Evolutionary conservation across 2,329 filamentous ascomycete genomes (phyloP), one percentile per base, ranked within the genome.

Genomic region (Colletotrichum australisinense): DNA sequence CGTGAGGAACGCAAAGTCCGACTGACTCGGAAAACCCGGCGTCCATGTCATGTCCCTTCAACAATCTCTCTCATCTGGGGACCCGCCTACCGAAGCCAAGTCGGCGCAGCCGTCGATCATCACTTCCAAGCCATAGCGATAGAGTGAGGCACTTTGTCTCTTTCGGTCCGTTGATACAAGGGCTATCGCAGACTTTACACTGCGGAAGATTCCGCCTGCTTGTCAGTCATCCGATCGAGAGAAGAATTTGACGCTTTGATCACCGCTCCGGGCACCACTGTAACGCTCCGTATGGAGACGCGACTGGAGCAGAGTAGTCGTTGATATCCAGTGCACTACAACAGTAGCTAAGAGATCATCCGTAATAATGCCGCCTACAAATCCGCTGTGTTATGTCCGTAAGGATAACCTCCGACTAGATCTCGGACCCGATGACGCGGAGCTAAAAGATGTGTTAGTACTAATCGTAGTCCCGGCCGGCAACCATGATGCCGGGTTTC

Each of bases 31-130:
- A 9, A 42, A 24, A 22, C 16, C 28, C n/a, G 49, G 9, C 16
- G 5, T 53, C 38, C 53, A 22, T 28, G 19, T 57, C 67, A 35
- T 46, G 12, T 19, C 30, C n/a, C n/a, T 12, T 24, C 22, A 9
- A 42, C 12, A 8, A 14, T 28, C 32, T 28, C 32, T 24, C 52
- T 5, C 16, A 19, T 42, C 38, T 19, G 38, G 16, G 38, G 38
- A 42, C 38, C 16, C 26, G 32, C 67, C 59, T 38, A 42, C 60
- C 26, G 60, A 58, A 14, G 53, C 60, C 53, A 42, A 58, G 52
- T 28, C 59, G 52, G 67, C 60, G 67, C 16, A 65, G 59, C 32
- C 32, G 60, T 38, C 52, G 60, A 69, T 69, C 67, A 28, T 60
- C 38, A 49, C 38, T 59, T 65, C 42, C 8, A 42, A 42, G 38